A percentile compares a stretch with the other conserved stretches of the same genome.
Evolutionary conservation across 352 stramenopile genomes (phyloP).

Genomic region (Blastocystis hominis): DNA sequence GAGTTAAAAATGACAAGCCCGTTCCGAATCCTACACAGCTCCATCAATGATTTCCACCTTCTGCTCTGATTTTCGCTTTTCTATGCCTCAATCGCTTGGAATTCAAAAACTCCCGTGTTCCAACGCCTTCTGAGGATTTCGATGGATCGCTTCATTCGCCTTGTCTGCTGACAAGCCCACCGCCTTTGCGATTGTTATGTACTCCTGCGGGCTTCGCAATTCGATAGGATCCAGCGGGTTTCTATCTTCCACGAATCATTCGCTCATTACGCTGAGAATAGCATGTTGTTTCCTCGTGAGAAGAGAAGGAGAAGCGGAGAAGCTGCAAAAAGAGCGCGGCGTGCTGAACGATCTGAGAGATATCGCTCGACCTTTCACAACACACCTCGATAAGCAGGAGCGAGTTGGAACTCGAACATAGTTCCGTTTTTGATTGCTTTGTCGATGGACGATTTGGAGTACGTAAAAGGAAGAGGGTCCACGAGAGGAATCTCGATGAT

Average conservation of each 20-base stretch:
- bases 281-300: conserved; percentile 4
- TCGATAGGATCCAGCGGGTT: neutral
- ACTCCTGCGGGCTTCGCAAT: neutral
- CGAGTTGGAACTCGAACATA: conserved; percentile 45
- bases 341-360: neutral
- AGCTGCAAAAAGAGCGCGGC: neutral
- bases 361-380: neutral
- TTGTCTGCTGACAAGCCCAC: conserved; percentile 16
- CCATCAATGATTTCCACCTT: neutral
- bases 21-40: neutral
- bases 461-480: neutral
- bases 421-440: conserved; percentile 4
- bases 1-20: neutral
- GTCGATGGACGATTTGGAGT: neutral
- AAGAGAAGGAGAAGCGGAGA: neutral
- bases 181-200: conserved; percentile 2
- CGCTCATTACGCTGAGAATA: neutral
- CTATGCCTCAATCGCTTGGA: neutral
- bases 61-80: neutral
- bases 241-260: neutral
- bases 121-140: neutral
- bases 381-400: neutral
- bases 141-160: neutral
- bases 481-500: conserved; percentile 32
- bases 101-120: neutral